Conservation (phyloP, 2,329 filamentous ascomycete genomes). For the Aureobasidium namibiae region DNA sequence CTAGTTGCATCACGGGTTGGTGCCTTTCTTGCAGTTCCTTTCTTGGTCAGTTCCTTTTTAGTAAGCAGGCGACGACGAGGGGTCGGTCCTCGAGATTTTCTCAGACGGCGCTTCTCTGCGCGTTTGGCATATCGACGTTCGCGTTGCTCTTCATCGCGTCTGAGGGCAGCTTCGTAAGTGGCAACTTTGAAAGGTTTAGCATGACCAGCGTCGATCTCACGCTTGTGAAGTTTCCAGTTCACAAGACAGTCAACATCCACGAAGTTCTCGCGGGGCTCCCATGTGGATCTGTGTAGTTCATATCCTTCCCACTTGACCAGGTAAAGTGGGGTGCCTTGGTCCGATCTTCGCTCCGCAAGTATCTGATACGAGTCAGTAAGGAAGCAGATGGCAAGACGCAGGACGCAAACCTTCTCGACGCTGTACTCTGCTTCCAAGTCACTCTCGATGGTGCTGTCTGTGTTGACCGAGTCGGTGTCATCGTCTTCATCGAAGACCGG, state of each 20-base stretch:
- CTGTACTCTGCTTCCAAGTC: conserved; percentile 20
- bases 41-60: conserved; percentile 8
- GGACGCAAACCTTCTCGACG: conserved; percentile 20
- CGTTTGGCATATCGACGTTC: conserved; percentile 16
- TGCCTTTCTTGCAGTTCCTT: background rate
- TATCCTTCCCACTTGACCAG: conserved; percentile 27
- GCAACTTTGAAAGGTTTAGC: conserved; percentile 19
- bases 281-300: conserved; percentile 19
- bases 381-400: too few species aligned
- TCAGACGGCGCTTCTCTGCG: conserved; percentile 20
- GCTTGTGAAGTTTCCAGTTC: conserved; percentile 20
- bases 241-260: background rate
- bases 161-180: conserved; percentile 17
- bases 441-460: conserved; percentile 17
- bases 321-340: background rate
- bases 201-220: conserved; percentile 14
- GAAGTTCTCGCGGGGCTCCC: conserved; percentile 20
- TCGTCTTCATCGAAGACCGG: background rate
- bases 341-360: conserved; percentile 17
- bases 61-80: background rate
- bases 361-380: conserved; percentile 13
- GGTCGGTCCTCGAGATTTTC: conserved; percentile 12
- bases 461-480: conserved; percentile 8
- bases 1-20: background rate
- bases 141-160: conserved; percentile 11